Evolutionary conservation across 768 basidiomycete genomes (phyloP), one percentile per base, ranked within the genome.

Genomic region (Lentinula raphanica): DNA sequence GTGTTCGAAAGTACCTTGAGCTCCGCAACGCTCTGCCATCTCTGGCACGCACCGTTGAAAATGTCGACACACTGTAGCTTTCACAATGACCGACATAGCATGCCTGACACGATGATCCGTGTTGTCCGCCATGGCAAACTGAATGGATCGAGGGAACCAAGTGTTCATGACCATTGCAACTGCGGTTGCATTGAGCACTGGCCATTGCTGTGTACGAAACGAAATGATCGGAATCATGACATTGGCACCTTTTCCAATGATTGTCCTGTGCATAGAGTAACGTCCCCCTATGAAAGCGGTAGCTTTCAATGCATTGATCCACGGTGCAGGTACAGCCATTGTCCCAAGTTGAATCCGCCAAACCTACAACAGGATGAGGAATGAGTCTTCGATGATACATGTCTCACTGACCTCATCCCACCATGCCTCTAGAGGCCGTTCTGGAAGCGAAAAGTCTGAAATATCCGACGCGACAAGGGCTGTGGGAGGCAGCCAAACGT

Each of bases 171-270:
- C 82, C 66, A 78, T 73, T 5, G 75, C 75, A 19, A 78, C 77
- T 1, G 85, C 79, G 3, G 78, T 73, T 3, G 81, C 79, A 36
- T 80, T 76, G 39, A 79, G 65, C 38, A 87, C 72, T 2, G 86
- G 83, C 74, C 77, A 78, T 54, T 87, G 83, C 60, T 87, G 86
- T 0, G 86, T 87, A 25, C 84, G 76, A 72, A 87, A 87, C 5
- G 77, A 68, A 55, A 86, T 75, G 63, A 87, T 85, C 0, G 83
- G 83, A 2, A 77, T 69, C n/a, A n/a, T n/a, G n/a, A n/a, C n/a
- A 17, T 76, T 77, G 13, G 67, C 53, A 13, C 69, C 64, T 5
- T 65, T 67, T 5, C 81, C 82, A 19, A 75, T 71, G 36, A 86
- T 68, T 42, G 71, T 74, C 35, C 84, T 76, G 65, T 81, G 79